Percentiles rank a stretch among this genome's conserved stretches.
Evolutionary conservation across 192 early-diverging fungal genomes (phyloP).

Genomic region (Paraglomus brasilianum): DNA sequence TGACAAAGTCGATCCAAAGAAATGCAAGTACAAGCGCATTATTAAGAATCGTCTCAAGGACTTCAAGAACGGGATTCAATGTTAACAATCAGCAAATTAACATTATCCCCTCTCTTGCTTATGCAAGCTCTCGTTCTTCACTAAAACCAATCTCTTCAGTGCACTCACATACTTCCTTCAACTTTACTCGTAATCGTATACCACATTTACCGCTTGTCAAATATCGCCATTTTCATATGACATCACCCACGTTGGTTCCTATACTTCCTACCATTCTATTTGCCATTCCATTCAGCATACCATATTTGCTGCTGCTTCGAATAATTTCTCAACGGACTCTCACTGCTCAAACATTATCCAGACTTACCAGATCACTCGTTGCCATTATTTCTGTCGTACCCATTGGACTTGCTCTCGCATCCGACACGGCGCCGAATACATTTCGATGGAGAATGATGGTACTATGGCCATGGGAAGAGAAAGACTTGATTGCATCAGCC

Average conservation of each 20-base stretch:
- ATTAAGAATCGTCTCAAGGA: no score
- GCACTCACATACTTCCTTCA: no score
- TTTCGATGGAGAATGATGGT: constrained; percentile 10
- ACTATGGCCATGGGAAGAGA: constrained; percentile 25
- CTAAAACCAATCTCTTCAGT: no score
- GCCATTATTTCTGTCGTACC: not conserved
- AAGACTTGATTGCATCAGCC: constrained; percentile 1
- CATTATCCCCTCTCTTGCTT: no score
- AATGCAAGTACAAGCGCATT: no score
- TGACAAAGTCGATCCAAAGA: no score
- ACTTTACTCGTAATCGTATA: no score
- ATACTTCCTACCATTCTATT: constrained; percentile 21
- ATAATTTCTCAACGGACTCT: not conserved
- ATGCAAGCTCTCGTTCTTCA: no score
- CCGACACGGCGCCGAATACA: constrained; percentile 17
- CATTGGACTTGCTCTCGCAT: not conserved
- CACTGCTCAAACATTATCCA: not conserved
- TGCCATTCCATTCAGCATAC: constrained; percentile 15
- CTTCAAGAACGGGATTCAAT: no score
- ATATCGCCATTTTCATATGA: not conserved
- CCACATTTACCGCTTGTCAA: no score
- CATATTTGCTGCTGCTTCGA: constrained; percentile 12
- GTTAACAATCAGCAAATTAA: no score
- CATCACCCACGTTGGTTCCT: not conserved
- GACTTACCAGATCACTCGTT: not conserved